Conservation (phyloP, 148 eudicot species). For the Diospyros lotus region DNA sequence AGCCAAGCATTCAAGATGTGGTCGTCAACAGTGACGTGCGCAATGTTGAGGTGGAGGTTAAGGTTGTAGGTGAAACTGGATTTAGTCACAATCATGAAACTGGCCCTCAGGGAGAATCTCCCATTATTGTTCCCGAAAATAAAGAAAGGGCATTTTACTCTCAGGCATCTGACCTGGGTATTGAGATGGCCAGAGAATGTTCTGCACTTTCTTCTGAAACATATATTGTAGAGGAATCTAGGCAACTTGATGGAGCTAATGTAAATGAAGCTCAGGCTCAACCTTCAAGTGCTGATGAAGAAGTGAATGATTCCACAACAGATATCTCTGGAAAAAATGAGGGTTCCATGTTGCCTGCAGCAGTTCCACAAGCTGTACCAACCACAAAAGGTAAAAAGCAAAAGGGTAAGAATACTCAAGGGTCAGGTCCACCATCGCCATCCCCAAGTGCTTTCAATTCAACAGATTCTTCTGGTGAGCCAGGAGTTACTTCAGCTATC, state of each 20-base stretch:
- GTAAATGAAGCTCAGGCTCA: conserved; percentile 39
- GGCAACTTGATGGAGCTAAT: conserved; percentile 36
- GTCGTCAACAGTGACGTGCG: conserved; percentile 40
- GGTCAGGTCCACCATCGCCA: conserved; percentile 54
- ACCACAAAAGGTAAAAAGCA: conserved; percentile 60
- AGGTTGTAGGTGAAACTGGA: conserved; percentile 79
- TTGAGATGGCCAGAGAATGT: conserved; percentile 65
- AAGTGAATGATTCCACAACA: conserved; percentile 43
- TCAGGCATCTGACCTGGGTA: conserved; percentile 89
- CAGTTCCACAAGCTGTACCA: conserved; percentile 38
- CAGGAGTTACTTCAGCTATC: conserved; percentile 37
- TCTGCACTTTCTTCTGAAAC: conserved; percentile 46
- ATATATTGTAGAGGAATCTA: conserved; percentile 53
- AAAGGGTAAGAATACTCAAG: conserved; percentile 60
- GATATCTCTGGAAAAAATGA: conserved; percentile 34
- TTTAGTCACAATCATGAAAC: conserved; percentile 41
- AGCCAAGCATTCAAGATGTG: conserved; percentile 55
- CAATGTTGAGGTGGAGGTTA: conserved; percentile 71
- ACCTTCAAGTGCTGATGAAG: conserved; percentile 51
- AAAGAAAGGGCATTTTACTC: conserved; percentile 75
- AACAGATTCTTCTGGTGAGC: conserved; percentile 49
- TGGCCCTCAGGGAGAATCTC: conserved; percentile 35
- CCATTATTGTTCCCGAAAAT: conserved; percentile 36
- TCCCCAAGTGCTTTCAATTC: conserved; percentile 54
- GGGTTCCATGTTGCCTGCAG: conserved; percentile 30